A percentile compares a stretch with the other conserved stretches of the same genome.
phyloP scores from a whole-genome alignment of 2,329 filamentous ascomycete genomes.

The Neopestalotiopsis rosae region DNA sequence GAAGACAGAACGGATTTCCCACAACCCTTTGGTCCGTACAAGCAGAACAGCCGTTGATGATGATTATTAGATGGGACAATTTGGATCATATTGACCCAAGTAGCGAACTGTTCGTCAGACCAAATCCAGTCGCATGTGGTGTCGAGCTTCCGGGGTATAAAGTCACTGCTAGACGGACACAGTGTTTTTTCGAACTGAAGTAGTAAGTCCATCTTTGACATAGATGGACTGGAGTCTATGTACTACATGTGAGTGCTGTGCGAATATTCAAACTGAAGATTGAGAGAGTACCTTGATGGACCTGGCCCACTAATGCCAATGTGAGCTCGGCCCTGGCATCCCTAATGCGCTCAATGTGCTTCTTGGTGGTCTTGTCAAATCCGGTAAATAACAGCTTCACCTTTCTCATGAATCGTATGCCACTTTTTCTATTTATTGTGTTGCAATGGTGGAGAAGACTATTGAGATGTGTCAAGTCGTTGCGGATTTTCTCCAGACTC shows the following conservation, averaged over 20 bases:
- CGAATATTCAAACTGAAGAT: background rate
- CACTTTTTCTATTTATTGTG: background rate
- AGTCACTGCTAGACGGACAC: background rate
- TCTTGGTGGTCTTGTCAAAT: background rate
- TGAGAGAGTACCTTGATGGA: background rate
- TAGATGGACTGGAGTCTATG: background rate
- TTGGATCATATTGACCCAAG: background rate
- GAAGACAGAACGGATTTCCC: background rate
- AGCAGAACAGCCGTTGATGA: background rate
- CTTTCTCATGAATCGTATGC: background rate
- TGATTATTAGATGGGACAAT: background rate
- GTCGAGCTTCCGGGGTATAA: background rate
- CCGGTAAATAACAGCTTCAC: background rate
- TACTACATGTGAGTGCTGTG: background rate
- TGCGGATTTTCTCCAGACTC: background rate
- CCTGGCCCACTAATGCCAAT: background rate
- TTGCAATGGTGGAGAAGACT: background rate
- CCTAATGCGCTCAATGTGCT: background rate
- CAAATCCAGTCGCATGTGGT: background rate
- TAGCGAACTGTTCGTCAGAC: background rate
- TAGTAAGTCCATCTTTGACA: background rate
- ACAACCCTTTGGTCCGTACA: background rate
- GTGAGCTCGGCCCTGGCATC: background rate
- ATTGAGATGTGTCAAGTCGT: background rate
- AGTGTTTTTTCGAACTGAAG: background rate